Conservation (phyloP, 192 early-diverging fungal genomes). For the Radiomyces spectabilis region DNA sequence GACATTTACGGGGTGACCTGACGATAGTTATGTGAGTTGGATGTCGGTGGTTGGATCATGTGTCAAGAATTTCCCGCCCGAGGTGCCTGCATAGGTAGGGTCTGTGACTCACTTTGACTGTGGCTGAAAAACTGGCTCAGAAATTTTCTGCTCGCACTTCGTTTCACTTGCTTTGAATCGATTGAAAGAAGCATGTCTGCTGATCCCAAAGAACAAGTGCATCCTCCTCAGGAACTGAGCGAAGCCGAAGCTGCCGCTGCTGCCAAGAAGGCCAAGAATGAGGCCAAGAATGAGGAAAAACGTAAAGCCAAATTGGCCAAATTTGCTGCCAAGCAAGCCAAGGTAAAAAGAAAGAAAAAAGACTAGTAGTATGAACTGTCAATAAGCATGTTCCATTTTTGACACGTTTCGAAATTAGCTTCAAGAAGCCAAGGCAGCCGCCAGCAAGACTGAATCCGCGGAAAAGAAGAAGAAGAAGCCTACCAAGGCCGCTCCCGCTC, state of each 20-base stretch:
- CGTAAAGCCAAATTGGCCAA: conserved; percentile 88
- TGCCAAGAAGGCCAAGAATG: conserved; percentile 65
- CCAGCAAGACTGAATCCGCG: conserved; percentile 3
- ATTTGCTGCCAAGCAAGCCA: conserved; percentile 84
- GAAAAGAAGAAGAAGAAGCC: conserved; percentile 57
- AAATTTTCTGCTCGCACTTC: too few species aligned
- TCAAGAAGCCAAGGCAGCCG: conserved; percentile 8
- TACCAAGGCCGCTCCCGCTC: conserved; percentile 38
- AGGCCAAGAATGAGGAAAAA: conserved; percentile 88
- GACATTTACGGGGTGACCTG: too few species aligned
- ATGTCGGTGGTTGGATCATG: too few species aligned
- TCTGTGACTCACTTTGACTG: too few species aligned
- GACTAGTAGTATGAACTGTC: neutral
- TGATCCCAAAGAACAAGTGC: too few species aligned
- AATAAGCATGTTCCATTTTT: neutral
- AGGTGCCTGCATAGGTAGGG: too few species aligned
- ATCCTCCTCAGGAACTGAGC: neutral
- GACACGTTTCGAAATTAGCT: conserved; percentile 8
- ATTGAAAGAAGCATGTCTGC: too few species aligned
- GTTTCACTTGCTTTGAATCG: too few species aligned
- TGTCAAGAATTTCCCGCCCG: too few species aligned
- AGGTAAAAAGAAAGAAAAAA: conserved; percentile 25
- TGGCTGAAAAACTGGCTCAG: too few species aligned
- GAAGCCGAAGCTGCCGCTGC: conserved; percentile 8
- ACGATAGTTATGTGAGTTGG: too few species aligned